Conservation (phyloP, 805 yeast species). For the Alloascoidea hylecoeti region DNA sequence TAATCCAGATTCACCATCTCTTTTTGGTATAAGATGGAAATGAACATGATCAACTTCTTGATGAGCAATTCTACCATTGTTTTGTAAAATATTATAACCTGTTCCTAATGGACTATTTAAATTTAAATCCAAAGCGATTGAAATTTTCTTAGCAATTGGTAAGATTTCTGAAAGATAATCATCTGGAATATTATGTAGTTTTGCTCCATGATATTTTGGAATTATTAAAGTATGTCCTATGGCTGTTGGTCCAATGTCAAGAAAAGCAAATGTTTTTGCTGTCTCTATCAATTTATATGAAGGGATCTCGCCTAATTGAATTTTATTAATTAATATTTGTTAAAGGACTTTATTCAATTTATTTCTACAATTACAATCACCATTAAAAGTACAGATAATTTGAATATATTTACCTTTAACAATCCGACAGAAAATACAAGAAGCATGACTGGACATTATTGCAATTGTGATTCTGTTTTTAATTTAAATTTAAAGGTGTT, state of each 20-base stretch:
- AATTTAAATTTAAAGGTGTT: too few species aligned
- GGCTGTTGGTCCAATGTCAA: constrained; percentile 89
- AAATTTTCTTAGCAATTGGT: constrained; percentile 80
- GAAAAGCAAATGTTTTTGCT: constrained; percentile 60
- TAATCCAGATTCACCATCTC: constrained; percentile 57
- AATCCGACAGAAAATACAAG: too few species aligned
- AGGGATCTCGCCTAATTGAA: constrained; percentile 96
- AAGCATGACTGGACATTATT: too few species aligned
- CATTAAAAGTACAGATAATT: too few species aligned
- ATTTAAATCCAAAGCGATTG: constrained; percentile 43
- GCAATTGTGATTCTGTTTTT: too few species aligned
- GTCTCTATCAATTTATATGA: constrained; percentile 84
- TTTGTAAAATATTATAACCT: constrained; percentile 84
- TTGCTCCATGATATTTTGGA: constrained; percentile 90
- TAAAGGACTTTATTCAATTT: too few species aligned
- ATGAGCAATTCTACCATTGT: constrained; percentile 91
- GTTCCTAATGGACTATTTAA: constrained; percentile 39
- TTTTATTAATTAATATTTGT: too few species aligned
- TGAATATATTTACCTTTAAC: too few species aligned
- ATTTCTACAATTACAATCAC: too few species aligned
- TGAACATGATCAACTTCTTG: constrained; percentile 95
- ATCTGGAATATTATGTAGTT: constrained; percentile 85
- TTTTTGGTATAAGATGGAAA: constrained; percentile 91
- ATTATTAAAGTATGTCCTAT: constrained; percentile 81
- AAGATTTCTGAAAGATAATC: constrained; percentile 76